Conservation (phyloP, 805 yeast genomes). For the Candida boleticola region DNA sequence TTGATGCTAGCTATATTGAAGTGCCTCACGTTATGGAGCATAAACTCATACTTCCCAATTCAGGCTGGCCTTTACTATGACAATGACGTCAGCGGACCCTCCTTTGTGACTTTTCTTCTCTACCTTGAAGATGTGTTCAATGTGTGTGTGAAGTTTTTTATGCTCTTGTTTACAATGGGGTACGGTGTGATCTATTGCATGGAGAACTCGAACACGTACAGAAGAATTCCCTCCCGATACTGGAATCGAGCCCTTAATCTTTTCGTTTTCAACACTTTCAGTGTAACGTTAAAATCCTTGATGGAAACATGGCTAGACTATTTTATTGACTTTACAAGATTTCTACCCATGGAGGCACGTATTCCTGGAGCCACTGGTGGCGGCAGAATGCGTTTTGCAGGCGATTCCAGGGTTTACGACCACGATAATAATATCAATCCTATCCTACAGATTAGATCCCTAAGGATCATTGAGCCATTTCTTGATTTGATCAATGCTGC, state of each 20-base stretch:
- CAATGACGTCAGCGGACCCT: background rate
- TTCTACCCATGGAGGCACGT: background rate
- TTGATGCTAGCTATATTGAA: background rate
- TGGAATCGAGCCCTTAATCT: background rate
- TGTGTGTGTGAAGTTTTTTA: background rate
- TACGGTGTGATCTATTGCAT: background rate
- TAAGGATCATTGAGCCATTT: background rate
- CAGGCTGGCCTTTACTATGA: background rate
- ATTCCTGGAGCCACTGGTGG: background rate
- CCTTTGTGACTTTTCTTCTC: background rate
- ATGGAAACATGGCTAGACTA: background rate
- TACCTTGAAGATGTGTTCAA: background rate
- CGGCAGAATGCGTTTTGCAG: background rate
- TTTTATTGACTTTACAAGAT: background rate
- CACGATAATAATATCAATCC: background rate
- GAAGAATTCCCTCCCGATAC: background rate
- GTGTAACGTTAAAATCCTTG: background rate
- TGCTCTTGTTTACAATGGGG: background rate
- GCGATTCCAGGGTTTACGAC: background rate
- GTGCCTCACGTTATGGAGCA: background rate
- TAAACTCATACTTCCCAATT: background rate
- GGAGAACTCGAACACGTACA: background rate
- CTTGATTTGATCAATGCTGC: background rate
- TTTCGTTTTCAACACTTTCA: background rate
- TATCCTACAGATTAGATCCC: background rate